These are phyloP conservation scores for Hansenula sp. DNA, from an alignment of 1,139 yeast genomes.

Conservation along the genomic window DNA sequence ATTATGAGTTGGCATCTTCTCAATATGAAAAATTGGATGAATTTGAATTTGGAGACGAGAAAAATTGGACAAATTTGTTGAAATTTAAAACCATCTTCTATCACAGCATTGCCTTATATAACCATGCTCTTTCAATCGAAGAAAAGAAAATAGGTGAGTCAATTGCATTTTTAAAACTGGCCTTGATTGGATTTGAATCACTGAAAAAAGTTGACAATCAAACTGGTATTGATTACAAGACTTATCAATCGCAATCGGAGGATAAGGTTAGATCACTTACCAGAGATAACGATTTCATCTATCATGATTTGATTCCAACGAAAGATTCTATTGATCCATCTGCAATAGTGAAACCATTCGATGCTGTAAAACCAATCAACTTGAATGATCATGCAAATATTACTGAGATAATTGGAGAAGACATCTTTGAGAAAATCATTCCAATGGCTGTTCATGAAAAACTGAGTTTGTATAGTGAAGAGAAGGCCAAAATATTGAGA, in stretches of 20 bases:
- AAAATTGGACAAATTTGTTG: conserved; percentile 38
- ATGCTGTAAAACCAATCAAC: conserved; percentile 68
- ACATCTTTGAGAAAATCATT: conserved; percentile 72
- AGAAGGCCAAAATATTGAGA: conserved; percentile 75
- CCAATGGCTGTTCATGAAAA: conserved; percentile 88
- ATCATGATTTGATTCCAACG: conserved; percentile 72
- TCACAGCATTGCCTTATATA: conserved; percentile 41
- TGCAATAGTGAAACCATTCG: conserved; percentile 65
- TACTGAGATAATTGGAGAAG: conserved; percentile 43
- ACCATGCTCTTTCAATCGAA: conserved; percentile 34
- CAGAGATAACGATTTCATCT: conserved; percentile 87
- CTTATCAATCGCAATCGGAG: conserved; percentile 23
- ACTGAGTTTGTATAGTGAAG: conserved; percentile 84
- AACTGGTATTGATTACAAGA: conserved; percentile 27
- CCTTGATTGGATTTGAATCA: conserved; percentile 30
- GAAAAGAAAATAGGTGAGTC: conserved; percentile 69
- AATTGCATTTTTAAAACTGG: conserved; percentile 59
- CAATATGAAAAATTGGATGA: conserved; percentile 42
- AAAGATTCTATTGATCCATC: conserved; percentile 40
- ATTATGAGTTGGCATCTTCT: conserved; percentile 51
- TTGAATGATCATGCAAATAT: conserved; percentile 47
- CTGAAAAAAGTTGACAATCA: conserved; percentile 22
- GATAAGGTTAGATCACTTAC: conserved; percentile 37
- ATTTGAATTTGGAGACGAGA: conserved; percentile 47
- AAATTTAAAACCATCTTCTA: conserved; percentile 42